A percentile compares a stretch with the other conserved stretches of the same genome.
These are phyloP conservation scores for Coleophoma eucalyptorum DNA, from an alignment of 2,329 filamentous ascomycete genomes.

Conservation along the genomic window DNA sequence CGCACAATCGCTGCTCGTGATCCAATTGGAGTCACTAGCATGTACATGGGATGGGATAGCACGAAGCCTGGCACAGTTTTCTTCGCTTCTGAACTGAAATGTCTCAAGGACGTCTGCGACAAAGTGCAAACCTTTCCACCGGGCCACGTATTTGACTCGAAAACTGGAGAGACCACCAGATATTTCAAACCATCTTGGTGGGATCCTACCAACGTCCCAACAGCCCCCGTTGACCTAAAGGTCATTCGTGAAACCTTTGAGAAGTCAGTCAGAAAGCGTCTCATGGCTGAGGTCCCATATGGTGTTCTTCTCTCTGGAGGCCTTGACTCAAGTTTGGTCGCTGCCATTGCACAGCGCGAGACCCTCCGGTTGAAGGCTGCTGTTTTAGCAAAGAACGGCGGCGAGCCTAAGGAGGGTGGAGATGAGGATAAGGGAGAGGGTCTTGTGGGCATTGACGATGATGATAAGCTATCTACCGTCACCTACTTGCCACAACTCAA, in stretches of 20 bases:
- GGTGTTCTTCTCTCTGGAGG: conserved; percentile 94
- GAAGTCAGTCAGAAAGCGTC: conserved; percentile 86
- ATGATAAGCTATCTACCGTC: conserved; percentile 83
- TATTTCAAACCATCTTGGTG: conserved; percentile 95
- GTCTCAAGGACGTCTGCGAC: conserved; percentile 88
- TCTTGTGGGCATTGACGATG: conserved; percentile 90
- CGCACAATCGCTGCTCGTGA: conserved; percentile 91
- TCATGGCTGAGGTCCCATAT: conserved; percentile 99
- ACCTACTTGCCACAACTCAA: conserved; percentile 93
- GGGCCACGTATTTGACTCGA: conserved; percentile 93
- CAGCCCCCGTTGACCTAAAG: conserved; percentile 79
- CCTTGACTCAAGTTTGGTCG: conserved; percentile 91
- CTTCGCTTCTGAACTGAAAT: conserved; percentile 97
- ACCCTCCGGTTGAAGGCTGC: conserved; percentile 72
- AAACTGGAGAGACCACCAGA: conserved; percentile 76
- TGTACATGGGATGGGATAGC: conserved; percentile 92
- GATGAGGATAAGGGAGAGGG: conserved; percentile 62
- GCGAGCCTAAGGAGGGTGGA: conserved; percentile 36
- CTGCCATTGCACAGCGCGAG: conserved; percentile 92
- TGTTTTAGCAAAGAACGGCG: conserved; percentile 45
- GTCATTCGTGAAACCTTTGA: conserved; percentile 78
- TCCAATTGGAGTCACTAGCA: conserved; percentile 93
- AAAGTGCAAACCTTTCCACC: conserved; percentile 92
- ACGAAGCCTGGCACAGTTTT: conserved; percentile 80
- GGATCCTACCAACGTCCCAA: conserved; percentile 75